A percentile compares a stretch with the other conserved stretches of the same genome.
These are phyloP conservation scores for Phallus indusiatus DNA, from an alignment of 768 basidiomycete genomes.

Conservation along the genomic window DNA sequence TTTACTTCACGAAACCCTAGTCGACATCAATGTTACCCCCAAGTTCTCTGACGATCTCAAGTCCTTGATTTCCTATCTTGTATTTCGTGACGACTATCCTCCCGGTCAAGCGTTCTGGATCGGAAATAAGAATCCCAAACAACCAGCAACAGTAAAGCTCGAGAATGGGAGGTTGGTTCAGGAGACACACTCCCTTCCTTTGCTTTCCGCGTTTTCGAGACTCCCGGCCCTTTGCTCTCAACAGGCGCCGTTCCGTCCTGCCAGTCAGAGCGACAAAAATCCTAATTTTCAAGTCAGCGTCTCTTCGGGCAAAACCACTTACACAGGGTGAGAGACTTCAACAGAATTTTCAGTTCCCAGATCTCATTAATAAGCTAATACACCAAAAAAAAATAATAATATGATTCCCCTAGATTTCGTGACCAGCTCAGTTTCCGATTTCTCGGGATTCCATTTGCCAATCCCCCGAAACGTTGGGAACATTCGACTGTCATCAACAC, in stretches of 20 bases:
- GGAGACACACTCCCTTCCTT: neutral
- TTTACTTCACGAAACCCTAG: neutral
- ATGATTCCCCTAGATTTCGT: slow-evolving; percentile 26
- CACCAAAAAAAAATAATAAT: no score
- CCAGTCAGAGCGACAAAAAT: neutral
- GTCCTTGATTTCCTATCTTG: neutral
- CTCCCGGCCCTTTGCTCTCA: neutral
- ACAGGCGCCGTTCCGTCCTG: neutral
- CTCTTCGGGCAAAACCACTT: neutral
- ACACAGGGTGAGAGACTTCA: neutral
- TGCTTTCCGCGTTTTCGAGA: neutral
- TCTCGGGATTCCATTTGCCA: slow-evolving; percentile 41
- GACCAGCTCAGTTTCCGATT: slow-evolving; percentile 44
- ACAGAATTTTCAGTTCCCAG: neutral
- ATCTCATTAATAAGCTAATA: neutral
- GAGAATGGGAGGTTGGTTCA: neutral
- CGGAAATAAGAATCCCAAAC: neutral
- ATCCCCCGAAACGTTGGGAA: slow-evolving; percentile 21
- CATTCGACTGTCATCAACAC: slow-evolving; percentile 34
- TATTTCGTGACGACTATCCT: neutral
- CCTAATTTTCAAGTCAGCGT: neutral
- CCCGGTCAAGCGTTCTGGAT: neutral
- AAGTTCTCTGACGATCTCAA: neutral
- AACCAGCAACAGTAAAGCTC: neutral
- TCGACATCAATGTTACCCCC: neutral